phyloP scores from a whole-genome alignment of 2,329 filamentous ascomycete genomes.

The Ceratocystis cubensis region DNA sequence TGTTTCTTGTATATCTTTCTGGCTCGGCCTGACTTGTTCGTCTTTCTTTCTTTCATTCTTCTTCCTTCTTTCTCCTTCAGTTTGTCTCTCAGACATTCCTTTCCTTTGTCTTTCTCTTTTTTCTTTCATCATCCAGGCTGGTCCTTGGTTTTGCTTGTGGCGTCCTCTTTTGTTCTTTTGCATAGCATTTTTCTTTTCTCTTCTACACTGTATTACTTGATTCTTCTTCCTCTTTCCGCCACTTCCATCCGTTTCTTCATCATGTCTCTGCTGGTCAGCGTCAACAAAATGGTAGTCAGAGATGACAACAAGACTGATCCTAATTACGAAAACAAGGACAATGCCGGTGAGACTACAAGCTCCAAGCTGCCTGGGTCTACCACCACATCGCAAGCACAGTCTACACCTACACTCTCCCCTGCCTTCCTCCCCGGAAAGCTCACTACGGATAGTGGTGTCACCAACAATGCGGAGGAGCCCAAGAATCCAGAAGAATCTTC shows the following conservation, averaged over 20 bases:
- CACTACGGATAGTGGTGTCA: neutral
- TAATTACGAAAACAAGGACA: neutral
- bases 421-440: neutral
- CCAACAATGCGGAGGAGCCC: conserved; percentile 12
- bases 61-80: neutral
- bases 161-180: neutral
- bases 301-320: neutral
- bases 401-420: neutral
- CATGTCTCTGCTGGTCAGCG: conserved; percentile 13
- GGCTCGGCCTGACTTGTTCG: neutral
- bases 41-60: neutral
- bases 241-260: neutral
- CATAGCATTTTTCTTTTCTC: neutral
- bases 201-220: neutral
- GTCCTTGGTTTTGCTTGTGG: neutral
- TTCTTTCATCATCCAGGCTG: neutral
- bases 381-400: neutral
- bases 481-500: conserved; percentile 9
- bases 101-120: neutral
- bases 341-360: neutral
- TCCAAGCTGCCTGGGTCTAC: neutral
- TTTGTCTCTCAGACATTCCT: neutral
- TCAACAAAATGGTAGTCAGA: neutral
- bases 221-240: neutral
- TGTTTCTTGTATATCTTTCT: conserved; percentile 1